Conservation (phyloP, 1,284 basidiomycete genomes). For the Sanghuangporus sanghuang region DNA sequence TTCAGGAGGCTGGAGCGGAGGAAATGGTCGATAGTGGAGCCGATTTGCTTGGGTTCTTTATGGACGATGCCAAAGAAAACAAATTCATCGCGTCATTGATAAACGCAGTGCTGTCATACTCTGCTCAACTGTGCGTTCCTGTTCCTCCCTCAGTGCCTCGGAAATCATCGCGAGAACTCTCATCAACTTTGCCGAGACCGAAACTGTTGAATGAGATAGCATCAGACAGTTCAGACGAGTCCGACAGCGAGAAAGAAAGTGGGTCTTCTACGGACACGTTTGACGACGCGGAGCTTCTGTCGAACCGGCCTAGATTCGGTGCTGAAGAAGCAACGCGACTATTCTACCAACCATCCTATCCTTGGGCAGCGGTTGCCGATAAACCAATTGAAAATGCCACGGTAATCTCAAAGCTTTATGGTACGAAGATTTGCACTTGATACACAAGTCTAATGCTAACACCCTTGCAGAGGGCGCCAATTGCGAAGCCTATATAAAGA, state of each 20-base stretch:
- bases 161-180: not conserved
- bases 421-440: not conserved
- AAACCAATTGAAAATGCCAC: slow-evolving; percentile 10
- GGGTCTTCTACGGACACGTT: slow-evolving; percentile 1
- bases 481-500: slow-evolving; percentile 38
- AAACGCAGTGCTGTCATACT: not conserved
- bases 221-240: not conserved
- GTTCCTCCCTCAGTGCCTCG: not conserved
- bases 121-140: not conserved
- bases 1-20: no score
- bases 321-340: not conserved
- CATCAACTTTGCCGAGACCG: not conserved
- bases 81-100: slow-evolving; percentile 3
- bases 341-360: slow-evolving; percentile 6
- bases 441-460: not conserved
- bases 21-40: no score
- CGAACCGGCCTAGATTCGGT: not conserved
- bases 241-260: not conserved
- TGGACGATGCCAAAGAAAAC: not conserved
- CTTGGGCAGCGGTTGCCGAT: slow-evolving; percentile 5
- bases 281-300: not conserved
- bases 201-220: not conserved
- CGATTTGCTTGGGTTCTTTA: no score
- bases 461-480: slow-evolving; percentile 32
- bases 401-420: slow-evolving; percentile 4